These are phyloP conservation scores for Stygiomarasmius scandens DNA, from an alignment of 1,284 basidiomycete genomes.

Conservation along the genomic window DNA sequence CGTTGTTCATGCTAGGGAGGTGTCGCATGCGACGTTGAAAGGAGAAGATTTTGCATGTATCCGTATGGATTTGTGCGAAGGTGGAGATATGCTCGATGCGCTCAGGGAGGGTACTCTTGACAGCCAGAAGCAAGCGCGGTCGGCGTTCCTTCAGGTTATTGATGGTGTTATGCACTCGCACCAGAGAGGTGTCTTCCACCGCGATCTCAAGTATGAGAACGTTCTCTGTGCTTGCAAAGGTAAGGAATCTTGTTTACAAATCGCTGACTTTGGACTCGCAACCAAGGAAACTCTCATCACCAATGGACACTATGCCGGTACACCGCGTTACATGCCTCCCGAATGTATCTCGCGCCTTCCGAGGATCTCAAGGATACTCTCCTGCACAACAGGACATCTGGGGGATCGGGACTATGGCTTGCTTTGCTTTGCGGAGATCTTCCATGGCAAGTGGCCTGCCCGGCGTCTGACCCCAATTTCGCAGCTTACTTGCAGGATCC, in stretches of 20 bases:
- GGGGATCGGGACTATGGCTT: no score
- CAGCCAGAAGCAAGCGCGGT: slow-evolving; percentile 49
- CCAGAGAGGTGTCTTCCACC: slow-evolving; percentile 64
- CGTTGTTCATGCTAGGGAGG: no score
- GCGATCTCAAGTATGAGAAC: slow-evolving; percentile 77
- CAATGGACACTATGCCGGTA: slow-evolving; percentile 65
- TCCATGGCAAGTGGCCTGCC: no score
- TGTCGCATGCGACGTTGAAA: no score
- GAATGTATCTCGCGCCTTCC: slow-evolving; percentile 33
- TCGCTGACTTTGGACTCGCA: slow-evolving; percentile 75
- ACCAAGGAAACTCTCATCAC: slow-evolving; percentile 57
- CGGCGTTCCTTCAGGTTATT: slow-evolving; percentile 61
- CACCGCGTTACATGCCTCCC: slow-evolving; percentile 66
- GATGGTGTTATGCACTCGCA: slow-evolving; percentile 64
- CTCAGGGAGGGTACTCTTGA: slow-evolving; percentile 19
- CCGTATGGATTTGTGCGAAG: no score
- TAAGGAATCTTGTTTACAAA: slow-evolving; percentile 40
- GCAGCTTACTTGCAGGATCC: no score
- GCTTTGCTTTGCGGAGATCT: no score
- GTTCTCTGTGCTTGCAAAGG: slow-evolving; percentile 45
- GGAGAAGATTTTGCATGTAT: no score
- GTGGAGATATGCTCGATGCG: no score
- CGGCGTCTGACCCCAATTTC: no score
- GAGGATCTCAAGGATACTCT: no score
- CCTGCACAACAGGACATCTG: no score